Base-by-base conservation (phyloP, 164 flowering plant genomes). In the Nymphaea thermarum region DNA sequence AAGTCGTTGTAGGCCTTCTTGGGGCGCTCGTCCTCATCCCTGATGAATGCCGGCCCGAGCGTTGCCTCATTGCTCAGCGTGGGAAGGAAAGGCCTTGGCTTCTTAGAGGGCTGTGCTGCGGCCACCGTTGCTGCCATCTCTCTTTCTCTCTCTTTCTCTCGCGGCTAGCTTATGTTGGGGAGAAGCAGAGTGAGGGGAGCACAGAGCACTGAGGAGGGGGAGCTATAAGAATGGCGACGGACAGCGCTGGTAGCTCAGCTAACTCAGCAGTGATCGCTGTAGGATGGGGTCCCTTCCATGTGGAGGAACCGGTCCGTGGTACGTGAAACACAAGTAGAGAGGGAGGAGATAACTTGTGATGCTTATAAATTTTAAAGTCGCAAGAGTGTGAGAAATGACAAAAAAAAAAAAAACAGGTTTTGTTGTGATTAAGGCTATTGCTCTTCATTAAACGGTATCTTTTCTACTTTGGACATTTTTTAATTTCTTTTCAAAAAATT, bases 11-110 rank as follows among this genome's bases (percentile, higher is more conserved):
- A 87, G 2, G 90, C 89, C 2, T 88, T 83, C 71, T 83, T 88
- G 11, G 97, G 94, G n/a, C 94, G 85, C 78, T 90, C 94, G 60
- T 90, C 97, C 62, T 87, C 92, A 78, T 85, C 89, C 1, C 97
- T 79, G 15, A 90, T 80, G 73, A 88, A 90, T 66, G 76, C 86
- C 6, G 77, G 10, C 15, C 75, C 72, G 1, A 90, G 77, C 16
- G 82, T 83, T 62, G 76, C 81, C 76, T 87, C 88, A 6, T 67
- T 82, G 10, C 61, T 62, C 36, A 36, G 18, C 25, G 70, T 67
- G 15, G 70, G 66, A 3, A 67, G 57, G 44, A 72, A 72, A 2
- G 70, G 70, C 55, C 12, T 51, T 8, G 53, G 53, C 11, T 47
- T 47, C 53, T 47, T 12, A 6, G 11, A 6, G 53, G 55, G 55